Conservation (phyloP, 2,329 filamentous ascomycete species). For the Fusarium sarcochroum region DNA sequence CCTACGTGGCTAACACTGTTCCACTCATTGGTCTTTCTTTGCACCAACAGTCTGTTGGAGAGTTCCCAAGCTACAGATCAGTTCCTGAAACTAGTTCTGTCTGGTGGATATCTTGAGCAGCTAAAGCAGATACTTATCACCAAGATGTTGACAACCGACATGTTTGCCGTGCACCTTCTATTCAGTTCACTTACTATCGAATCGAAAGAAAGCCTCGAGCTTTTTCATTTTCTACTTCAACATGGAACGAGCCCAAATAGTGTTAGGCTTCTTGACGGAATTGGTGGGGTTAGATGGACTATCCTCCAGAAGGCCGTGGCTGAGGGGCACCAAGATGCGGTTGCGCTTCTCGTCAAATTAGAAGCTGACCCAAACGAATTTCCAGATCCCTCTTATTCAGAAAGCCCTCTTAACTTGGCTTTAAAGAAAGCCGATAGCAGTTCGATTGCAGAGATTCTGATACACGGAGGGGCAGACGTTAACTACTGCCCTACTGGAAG, state of each 20-base stretch:
- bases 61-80: fast-evolving
- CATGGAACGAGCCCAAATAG: background rate
- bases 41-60: fast-evolving
- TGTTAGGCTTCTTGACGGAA: too few relatives aligned
- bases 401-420: fast-evolving
- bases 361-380: fast-evolving
- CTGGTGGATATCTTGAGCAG: background rate
- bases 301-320: fast-evolving
- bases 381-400: fast-evolving
- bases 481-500: fast-evolving
- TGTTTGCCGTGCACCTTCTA: background rate
- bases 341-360: background rate
- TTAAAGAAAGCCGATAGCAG: fast-evolving
- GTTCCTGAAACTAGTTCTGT: fast-evolving
- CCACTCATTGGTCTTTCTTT: background rate
- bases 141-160: fast-evolving
- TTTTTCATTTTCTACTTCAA: background rate
- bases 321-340: fast-evolving
- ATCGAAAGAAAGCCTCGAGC: fast-evolving
- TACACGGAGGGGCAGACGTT: fast-evolving
- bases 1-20: background rate
- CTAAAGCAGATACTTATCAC: background rate
- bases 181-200: fast-evolving
- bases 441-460: background rate
- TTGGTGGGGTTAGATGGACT: fast-evolving